Conservation (phyloP, 129 eudicot species). For the Artemisia tridentata region DNA sequence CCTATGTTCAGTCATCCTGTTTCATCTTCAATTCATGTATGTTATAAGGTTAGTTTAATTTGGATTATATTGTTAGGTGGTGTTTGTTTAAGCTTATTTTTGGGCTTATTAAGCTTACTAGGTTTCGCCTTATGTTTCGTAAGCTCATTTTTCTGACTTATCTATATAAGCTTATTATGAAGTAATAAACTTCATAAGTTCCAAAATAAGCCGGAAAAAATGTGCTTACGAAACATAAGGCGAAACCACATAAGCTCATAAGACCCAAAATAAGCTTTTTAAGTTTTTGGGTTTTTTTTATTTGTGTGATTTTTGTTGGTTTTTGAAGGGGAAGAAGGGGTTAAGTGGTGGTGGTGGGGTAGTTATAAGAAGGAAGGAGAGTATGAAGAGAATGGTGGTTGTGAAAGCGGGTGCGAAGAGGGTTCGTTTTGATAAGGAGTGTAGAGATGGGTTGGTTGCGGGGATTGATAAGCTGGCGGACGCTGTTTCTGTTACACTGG, state of each 20-base stretch:
- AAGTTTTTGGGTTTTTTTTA: not conserved
- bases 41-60: conserved; percentile 15
- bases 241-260: too few relatives aligned
- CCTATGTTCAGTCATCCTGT: conserved; percentile 28
- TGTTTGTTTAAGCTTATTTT: too few relatives aligned
- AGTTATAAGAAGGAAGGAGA: conserved; percentile 32
- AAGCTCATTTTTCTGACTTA: too few relatives aligned
- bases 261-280: not conserved
- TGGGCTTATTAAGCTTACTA: too few relatives aligned
- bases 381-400: conserved; percentile 21
- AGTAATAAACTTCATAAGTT: too few relatives aligned
- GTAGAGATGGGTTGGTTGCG: conserved; percentile 71
- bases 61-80: not conserved
- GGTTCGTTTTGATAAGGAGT: conserved; percentile 61
- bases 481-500: conserved; percentile 94
- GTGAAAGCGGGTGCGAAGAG: conserved; percentile 86
- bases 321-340: conserved; percentile 32
- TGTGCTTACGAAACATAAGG: too few relatives aligned
- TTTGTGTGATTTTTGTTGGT: conserved; percentile 2
- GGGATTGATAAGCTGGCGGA: conserved; percentile 95
- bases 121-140: too few relatives aligned
- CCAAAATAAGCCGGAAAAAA: too few relatives aligned
- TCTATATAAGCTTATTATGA: too few relatives aligned
- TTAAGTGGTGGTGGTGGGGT: conserved; percentile 28
- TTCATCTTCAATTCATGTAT: conserved; percentile 33